Evolutionary conservation across 106 monocot genomes (phyloP), one percentile per base, ranked within the genome.

Genomic region (Allium sativum): DNA sequence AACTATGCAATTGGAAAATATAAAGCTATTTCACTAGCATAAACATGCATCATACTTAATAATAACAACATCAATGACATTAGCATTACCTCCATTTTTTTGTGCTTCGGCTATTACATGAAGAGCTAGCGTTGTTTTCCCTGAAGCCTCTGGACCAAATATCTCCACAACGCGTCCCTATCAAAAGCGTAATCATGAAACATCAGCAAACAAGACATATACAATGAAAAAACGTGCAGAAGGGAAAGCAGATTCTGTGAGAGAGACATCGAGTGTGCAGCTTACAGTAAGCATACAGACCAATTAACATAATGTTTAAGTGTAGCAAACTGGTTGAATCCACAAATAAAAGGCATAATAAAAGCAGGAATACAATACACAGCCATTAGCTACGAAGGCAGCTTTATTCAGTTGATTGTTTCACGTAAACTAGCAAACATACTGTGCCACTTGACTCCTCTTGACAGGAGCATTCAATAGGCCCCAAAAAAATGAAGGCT

Each of bases 61-160:
- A 31, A 31, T 31, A 31, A 31, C 31, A 31, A 31, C 31, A 31
- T 31, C 31, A 31, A 31, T 31, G 31, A 31, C 31, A 31, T 31
- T 31, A 19, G 46, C 12, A 17, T 21, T 46, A 46, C 62, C 62
- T 77, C 90, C 90, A 64, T 6, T 70, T 52, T 96, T 96, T 68
- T 96, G 95, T 62, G 95, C 76, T 80, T 96, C 90, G 67, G 95
- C 90, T 61, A 96, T 87, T 56, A 96, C 87, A 78, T 96, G 95
- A 76, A 96, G 95, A 45, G 91, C 91, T 66, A 98, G 84, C 47
- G 96, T 98, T 16, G 91, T 98, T 68, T 98, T 98, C 12, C 96
- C 96, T 40, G 96, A 85, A 62, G 96, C 96, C 72, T 98, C 96
- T 72, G 87, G 96, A 41, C 96, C 96, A 85, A 84, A 98, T 44